Base-by-base conservation (phyloP, 2,329 filamentous ascomycete species). In the Xylaria sp. region DNA sequence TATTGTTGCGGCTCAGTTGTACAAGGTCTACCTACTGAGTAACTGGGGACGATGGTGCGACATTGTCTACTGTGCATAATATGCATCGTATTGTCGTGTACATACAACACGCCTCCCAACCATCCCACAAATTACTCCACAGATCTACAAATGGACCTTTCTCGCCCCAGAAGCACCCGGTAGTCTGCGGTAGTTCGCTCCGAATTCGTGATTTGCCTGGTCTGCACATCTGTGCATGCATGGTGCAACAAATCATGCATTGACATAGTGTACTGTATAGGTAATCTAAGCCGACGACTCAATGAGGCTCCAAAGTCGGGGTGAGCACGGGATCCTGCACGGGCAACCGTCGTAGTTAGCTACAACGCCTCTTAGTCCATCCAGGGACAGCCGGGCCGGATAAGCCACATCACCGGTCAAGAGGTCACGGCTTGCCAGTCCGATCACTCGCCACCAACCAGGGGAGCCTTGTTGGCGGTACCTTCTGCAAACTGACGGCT, bases 101-200 rank as follows among this genome's bases (percentile, higher is more conserved):
- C 40, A 6, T 42, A 42, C 32, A 35, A 10, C 10, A 35, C 10
- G 32, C 44, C 9, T 47, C 44, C 6, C n/a, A 13, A 42, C 25
- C 18, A 47, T 37, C 37, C 35, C 27, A 40, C 60, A 44, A 44
- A 35, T 54, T 47, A 37, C 66, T 62, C 68, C 68, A 64, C 64
- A 60, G 60, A 69, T 69, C 68, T 69, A 48, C 65, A 51, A 61
- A 64, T 61, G 37, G 64, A 58, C 42, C 65, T 65, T 64, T 70
- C 65, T 70, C 65, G 65, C 65, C 65, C 68, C 29, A 25, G 50
- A 32, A 51, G 47, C 23, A 57, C n/a, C 51, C 23, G 35, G 55
- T 59, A 65, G 27, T 51, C 40, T 37, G n/a, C 50, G 67, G 59
- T 58, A 66, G 50, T 54, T 67, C 32, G 57, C 57, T 42, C 60